These are phyloP conservation scores for Herpetomonas samuelpessoai DNA, from an alignment of 208 protist species.

Conservation along the genomic window DNA sequence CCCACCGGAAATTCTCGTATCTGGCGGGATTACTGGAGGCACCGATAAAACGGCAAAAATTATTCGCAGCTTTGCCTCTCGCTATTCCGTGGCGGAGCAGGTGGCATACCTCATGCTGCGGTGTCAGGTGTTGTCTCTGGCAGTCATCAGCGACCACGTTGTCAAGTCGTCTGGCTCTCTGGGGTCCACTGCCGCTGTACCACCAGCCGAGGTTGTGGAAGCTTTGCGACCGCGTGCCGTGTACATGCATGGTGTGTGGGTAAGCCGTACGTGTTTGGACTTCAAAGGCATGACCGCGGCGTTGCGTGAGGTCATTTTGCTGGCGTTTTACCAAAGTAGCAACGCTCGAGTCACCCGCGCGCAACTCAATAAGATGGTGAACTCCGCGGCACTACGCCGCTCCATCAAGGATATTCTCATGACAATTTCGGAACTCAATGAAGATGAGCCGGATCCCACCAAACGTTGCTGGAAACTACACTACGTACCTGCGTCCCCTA, in stretches of 20 bases:
- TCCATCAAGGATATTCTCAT: conserved; percentile 67
- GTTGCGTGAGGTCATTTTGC: conserved; percentile 68
- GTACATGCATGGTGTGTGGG: conserved; percentile 88
- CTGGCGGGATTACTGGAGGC: conserved; percentile 71
- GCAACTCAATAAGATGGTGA: conserved; percentile 59
- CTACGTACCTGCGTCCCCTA: conserved; percentile 36
- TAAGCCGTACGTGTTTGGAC: conserved; percentile 34
- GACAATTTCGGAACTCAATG: conserved; percentile 53
- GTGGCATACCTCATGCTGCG: conserved; percentile 50
- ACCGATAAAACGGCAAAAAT: conserved; percentile 44
- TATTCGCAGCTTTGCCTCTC: conserved; percentile 60
- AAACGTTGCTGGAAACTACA: conserved; percentile 66
- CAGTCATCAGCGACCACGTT: conserved; percentile 11
- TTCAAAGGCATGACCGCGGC: conserved; percentile 70
- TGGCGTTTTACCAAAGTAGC: conserved; percentile 57
- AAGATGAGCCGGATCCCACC: conserved; percentile 34
- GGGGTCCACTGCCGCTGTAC: conserved; percentile 12
- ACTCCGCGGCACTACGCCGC: conserved; percentile 25
- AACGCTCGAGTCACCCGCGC: conserved; percentile 47
- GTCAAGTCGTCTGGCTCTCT: conserved; percentile 11
- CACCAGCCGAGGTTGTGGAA: conserved; percentile 42
- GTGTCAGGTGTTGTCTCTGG: conserved; percentile 66
- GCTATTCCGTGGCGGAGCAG: conserved; percentile 45
- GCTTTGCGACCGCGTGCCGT: conserved; percentile 46
- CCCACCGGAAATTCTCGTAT: conserved; percentile 71